Conservation (phyloP, 176 grass and related monocot genomes). For the Pontederia paniculata region DNA sequence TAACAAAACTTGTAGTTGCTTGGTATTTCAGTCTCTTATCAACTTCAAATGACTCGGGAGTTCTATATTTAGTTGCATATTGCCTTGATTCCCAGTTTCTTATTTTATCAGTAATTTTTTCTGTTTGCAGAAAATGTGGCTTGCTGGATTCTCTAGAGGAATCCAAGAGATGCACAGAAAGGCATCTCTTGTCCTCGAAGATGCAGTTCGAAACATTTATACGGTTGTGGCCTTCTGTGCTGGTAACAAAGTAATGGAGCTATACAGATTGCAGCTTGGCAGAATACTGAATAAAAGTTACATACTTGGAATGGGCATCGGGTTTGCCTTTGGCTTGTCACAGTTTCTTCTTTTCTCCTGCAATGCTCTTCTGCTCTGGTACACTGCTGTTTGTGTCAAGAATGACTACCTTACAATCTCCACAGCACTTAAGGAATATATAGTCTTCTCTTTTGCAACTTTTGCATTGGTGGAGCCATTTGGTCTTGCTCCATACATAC, state of each 20-base stretch:
- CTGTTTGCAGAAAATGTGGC: conserved; percentile 81
- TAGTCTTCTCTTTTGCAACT: conserved; percentile 53
- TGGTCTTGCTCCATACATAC: conserved; percentile 47
- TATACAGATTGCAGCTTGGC: conserved; percentile 68
- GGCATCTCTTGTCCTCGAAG: conserved; percentile 88
- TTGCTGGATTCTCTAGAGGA: conserved; percentile 89
- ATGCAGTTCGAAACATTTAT: conserved; percentile 93
- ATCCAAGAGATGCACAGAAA: conserved; percentile 98
- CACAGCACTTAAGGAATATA: conserved; percentile 39
- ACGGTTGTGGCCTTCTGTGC: conserved; percentile 93
- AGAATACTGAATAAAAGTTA: conserved; percentile 50
- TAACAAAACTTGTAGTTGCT: too few species aligned
- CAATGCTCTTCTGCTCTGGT: conserved; percentile 51
- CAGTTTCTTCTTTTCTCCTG: conserved; percentile 2
- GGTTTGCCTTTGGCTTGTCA: conserved; percentile 45
- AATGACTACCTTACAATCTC: conserved; percentile 27
- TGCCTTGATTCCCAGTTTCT: neutral
- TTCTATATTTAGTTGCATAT: too few species aligned
- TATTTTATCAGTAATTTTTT: neutral
- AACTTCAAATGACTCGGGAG: too few species aligned
- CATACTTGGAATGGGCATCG: conserved; percentile 37
- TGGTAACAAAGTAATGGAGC: conserved; percentile 88
- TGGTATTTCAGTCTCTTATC: too few species aligned
- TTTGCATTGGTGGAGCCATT: conserved; percentile 56
- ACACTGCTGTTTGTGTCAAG: conserved; percentile 42